These are phyloP conservation scores for Eleusine coracana DNA, from an alignment of 176 grass and related monocot species.

Conservation along the genomic window DNA sequence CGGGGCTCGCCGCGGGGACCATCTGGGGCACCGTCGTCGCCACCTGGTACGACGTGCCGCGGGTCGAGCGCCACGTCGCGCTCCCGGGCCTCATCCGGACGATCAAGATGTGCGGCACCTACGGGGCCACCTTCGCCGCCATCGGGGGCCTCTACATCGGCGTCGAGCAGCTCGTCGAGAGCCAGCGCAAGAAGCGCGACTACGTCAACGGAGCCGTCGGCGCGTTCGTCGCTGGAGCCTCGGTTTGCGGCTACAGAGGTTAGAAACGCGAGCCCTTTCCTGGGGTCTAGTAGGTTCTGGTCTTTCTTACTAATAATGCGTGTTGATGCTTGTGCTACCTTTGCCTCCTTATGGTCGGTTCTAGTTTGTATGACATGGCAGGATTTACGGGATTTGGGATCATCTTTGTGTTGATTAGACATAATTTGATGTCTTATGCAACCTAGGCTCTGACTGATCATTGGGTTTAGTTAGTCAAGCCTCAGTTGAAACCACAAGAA, in stretches of 20 bases:
- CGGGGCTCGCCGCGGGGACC: constrained; percentile 69
- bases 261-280: neutral
- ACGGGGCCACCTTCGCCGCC: constrained; percentile 83
- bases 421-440: neutral
- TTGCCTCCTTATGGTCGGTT: neutral
- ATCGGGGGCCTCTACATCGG: constrained; percentile 92
- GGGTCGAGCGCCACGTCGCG: constrained; percentile 89
- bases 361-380: neutral
- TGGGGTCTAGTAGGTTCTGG: neutral
- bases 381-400: neutral
- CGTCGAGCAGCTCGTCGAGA: constrained; percentile 80
- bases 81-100: constrained; percentile 90
- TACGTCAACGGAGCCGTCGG: constrained; percentile 85
- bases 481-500: neutral
- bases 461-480: neutral
- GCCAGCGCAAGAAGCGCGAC: constrained; percentile 90
- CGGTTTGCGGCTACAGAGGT: constrained; percentile 92
- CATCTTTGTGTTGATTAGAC: neutral
- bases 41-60: constrained; percentile 96
- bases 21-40: constrained; percentile 94
- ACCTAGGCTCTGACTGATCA: neutral
- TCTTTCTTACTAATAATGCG: neutral
- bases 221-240: constrained; percentile 81
- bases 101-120: constrained; percentile 93
- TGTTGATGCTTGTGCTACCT: neutral